Evolutionary conservation across 2,329 filamentous ascomycete species (phyloP), one percentile per base, ranked within the genome.

Genomic region (Esteya vermicola): DNA sequence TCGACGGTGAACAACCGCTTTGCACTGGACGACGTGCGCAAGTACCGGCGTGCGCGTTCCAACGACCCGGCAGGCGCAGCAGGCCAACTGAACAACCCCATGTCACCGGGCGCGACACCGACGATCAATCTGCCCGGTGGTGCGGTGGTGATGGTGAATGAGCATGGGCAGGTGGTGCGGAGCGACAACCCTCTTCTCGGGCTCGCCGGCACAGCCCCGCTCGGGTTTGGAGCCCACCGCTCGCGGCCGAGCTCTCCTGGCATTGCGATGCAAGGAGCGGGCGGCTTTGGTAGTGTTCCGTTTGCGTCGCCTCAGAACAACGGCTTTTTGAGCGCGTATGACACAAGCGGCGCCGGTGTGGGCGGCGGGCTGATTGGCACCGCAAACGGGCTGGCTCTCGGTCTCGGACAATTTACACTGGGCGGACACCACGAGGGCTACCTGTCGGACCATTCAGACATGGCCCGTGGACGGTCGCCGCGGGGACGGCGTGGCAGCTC

Each of bases 1-100:
- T 96, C 89, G 6, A 98, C 91, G 3, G 91, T 98, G 37, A 98
- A 96, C 66, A 98, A 96, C 59, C 83, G 91, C 32, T 94, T 98
- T 53, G 88, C 91, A 39, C 70, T 98, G 43, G 91, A 98, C 53
- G 91, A 98, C 57, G 89, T 93, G 46, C 85, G 88, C 54, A 96
- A 96, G 63, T 96, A 91, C 61, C 85, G 91, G 47, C 83, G 89
- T 44, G 78, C 86, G 48, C 78, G 88, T 44, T 95, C 91, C 36
- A 88, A 86, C 51, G 89, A 95, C 53, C 81, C 80, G 20, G 3
- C 64, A 61, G 28, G 25, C 25, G 25, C 25, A 26, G 25, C 25
- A 26, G 25, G n/a, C n/a, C 25, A 26, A 13, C 25, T 8, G 33
- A 78, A 81, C 52, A 65, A 62, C 43, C 72, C 78, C 20, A 59